A percentile compares a stretch with the other conserved stretches of the same genome.
phyloP scores from a whole-genome alignment of 768 basidiomycete genomes.

The Leccinum incarnatum region DNA sequence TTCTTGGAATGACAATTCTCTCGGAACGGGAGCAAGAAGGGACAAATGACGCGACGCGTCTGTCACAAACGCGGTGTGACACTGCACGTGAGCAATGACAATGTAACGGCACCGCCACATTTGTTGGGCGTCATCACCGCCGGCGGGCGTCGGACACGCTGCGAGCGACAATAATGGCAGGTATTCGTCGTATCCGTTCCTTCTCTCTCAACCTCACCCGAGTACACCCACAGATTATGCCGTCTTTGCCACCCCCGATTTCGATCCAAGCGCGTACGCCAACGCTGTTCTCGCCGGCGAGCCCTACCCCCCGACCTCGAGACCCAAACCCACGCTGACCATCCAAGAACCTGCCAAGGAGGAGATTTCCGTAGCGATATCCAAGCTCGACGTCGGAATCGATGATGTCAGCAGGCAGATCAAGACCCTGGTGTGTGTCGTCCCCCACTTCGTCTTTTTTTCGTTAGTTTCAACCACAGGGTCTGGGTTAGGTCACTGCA shows the following conservation, averaged over 20 bases:
- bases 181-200: slow-evolving; percentile 8
- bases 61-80: slow-evolving; percentile 32
- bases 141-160: background rate
- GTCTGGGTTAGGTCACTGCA: slow-evolving; percentile 58
- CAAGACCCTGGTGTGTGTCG: slow-evolving; percentile 64
- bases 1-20: slow-evolving; percentile 18
- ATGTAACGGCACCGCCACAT: slow-evolving; percentile 21
- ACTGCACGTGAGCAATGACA: slow-evolving; percentile 21
- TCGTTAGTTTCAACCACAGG: background rate
- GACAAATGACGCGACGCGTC: slow-evolving; percentile 21
- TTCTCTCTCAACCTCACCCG: background rate
- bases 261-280: slow-evolving; percentile 88
- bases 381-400: slow-evolving; percentile 81
- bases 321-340: slow-evolving; percentile 22
- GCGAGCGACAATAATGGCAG: slow-evolving; percentile 15
- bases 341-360: slow-evolving; percentile 64
- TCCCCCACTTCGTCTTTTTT: background rate
- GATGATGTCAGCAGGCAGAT: slow-evolving; percentile 94
- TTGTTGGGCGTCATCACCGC: background rate
- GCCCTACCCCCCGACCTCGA: slow-evolving; percentile 53
- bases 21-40: background rate
- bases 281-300: slow-evolving; percentile 87
- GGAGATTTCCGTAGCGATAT: slow-evolving; percentile 86
- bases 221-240: slow-evolving; percentile 55
- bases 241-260: slow-evolving; percentile 69